Evolutionary conservation across 768 basidiomycete genomes (phyloP).

Genomic region (Boletus reticuloceps): DNA sequence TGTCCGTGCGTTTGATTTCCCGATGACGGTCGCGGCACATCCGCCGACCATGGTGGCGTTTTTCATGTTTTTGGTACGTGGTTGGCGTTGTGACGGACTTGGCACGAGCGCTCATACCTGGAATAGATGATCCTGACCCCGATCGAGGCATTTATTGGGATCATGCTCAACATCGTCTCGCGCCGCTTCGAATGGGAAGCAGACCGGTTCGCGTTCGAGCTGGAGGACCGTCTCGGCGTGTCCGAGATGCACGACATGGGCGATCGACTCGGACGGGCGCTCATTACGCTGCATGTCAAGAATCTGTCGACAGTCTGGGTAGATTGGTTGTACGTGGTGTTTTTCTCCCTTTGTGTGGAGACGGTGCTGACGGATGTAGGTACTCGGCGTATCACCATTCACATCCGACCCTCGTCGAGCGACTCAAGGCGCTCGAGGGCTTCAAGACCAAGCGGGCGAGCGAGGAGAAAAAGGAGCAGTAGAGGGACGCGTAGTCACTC

Average conservation of each 20-base stretch:
- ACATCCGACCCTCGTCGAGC: conserved; percentile 91
- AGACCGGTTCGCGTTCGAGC: conserved; percentile 79
- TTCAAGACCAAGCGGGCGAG: conserved; percentile 45
- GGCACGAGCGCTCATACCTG: too few species aligned
- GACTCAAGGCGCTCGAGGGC: conserved; percentile 77
- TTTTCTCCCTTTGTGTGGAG: background rate
- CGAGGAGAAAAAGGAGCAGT: conserved; percentile 28
- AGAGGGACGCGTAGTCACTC: background rate
- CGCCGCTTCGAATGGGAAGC: conserved; percentile 92
- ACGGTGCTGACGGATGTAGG: conserved; percentile 32
- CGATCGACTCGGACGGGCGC: conserved; percentile 74
- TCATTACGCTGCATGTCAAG: conserved; percentile 86
- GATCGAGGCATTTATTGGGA: conserved; percentile 68
- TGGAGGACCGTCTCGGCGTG: conserved; percentile 45
- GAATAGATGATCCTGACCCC: conserved; percentile 78
- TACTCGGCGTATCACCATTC: conserved; percentile 97
- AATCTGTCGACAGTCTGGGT: conserved; percentile 94
- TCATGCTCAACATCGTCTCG: conserved; percentile 78
- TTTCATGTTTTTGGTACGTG: conserved; percentile 72
- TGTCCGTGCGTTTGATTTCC: conserved; percentile 79
- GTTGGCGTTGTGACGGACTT: too few species aligned
- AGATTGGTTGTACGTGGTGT: conserved; percentile 67
- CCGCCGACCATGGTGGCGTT: conserved; percentile 86
- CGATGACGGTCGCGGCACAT: conserved; percentile 54
- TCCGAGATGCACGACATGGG: conserved; percentile 82